phyloP scores from a whole-genome alignment of 1,284 basidiomycete genomes.

The Trametes versicolor region DNA sequence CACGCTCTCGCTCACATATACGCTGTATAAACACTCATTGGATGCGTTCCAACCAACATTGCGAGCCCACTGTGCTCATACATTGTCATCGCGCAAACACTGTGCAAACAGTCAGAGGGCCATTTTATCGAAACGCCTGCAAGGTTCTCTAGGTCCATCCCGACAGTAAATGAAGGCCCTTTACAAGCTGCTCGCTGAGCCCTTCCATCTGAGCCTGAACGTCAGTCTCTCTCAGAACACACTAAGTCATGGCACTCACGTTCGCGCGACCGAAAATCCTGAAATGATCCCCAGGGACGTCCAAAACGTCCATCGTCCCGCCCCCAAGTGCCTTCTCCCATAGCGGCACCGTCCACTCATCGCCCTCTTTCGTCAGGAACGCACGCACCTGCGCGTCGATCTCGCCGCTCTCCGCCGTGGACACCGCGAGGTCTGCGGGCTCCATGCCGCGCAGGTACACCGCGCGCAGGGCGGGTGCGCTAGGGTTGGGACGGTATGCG shows the following conservation, averaged over 20 bases:
- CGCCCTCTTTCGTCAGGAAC: constrained; percentile 45
- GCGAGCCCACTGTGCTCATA: background rate
- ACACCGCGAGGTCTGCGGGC: background rate
- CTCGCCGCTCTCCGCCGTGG: background rate
- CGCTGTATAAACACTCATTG: no score
- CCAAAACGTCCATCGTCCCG: constrained; percentile 52
- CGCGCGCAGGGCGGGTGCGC: constrained; percentile 13
- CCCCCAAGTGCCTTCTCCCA: constrained; percentile 59
- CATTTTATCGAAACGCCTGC: no score
- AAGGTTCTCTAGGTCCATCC: no score
- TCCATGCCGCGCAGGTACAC: constrained; percentile 39
- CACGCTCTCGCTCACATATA: no score
- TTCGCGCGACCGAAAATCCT: constrained; percentile 61
- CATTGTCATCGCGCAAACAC: background rate
- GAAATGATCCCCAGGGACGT: constrained; percentile 76
- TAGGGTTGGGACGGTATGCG: constrained; percentile 30
- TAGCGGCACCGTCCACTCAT: constrained; percentile 59
- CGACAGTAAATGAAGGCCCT: constrained; percentile 10
- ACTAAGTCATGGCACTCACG: constrained; percentile 49
- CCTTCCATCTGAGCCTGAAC: constrained; percentile 2
- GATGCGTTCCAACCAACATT: background rate
- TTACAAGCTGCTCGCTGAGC: constrained; percentile 13
- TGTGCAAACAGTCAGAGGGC: no score
- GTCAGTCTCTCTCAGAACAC: background rate
- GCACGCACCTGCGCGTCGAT: constrained; percentile 49